phyloP scores from a whole-genome alignment of 2,329 filamentous ascomycete species.

The Verticillium albo-atrum region DNA sequence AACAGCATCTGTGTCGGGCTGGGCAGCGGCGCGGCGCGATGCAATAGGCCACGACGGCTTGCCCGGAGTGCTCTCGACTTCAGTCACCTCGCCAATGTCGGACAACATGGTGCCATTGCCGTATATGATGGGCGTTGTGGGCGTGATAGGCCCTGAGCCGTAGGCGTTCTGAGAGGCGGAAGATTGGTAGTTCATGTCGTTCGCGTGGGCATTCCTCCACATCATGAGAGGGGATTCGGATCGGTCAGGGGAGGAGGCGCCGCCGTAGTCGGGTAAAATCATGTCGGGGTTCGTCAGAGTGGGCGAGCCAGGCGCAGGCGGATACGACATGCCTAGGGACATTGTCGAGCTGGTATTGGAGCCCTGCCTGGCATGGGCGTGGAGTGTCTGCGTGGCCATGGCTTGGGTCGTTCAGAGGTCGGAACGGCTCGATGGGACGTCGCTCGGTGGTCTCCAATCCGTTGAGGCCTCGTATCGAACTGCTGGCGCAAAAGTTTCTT shows the following conservation, averaged over 20 bases:
- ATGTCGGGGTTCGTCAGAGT: conserved; percentile 92
- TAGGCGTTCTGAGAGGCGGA: conserved; percentile 30
- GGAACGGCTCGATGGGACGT: neutral
- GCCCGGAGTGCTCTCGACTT: conserved; percentile 47
- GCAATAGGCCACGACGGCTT: conserved; percentile 32
- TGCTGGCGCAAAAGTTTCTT: neutral
- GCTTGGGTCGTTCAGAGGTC: conserved; percentile 1
- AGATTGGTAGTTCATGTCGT: conserved; percentile 37
- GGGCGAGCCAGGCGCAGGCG: conserved; percentile 64
- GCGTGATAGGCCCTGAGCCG: conserved; percentile 39
- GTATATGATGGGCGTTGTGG: conserved; percentile 62
- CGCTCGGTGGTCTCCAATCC: neutral
- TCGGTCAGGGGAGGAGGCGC: conserved; percentile 47
- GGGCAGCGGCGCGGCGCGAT: conserved; percentile 14
- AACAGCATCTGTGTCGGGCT: conserved; percentile 25
- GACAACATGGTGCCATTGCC: conserved; percentile 67
- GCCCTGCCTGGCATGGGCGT: conserved; percentile 13
- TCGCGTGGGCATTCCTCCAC: conserved; percentile 44
- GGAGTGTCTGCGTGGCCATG: conserved; percentile 26
- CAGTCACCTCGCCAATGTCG: conserved; percentile 56
- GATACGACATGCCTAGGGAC: conserved; percentile 26
- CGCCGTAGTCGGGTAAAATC: conserved; percentile 76
- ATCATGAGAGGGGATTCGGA: conserved; percentile 46
- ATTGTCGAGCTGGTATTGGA: conserved; percentile 19
- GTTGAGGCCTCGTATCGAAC: neutral